Base-by-base conservation (phyloP, 805 yeast species). In the Dipodascus geniculatus region DNA sequence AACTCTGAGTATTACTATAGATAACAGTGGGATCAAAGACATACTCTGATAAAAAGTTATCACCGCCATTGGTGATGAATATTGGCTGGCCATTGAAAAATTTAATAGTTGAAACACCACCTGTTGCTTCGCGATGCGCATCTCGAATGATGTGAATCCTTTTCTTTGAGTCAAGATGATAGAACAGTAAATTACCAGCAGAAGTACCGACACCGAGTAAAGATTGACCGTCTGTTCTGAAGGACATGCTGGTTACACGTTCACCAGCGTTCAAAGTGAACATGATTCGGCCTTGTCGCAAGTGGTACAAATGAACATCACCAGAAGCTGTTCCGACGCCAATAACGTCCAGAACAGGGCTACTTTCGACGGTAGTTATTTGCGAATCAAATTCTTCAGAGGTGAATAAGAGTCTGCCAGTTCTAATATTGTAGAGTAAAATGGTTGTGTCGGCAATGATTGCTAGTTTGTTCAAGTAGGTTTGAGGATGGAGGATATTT, bases 1-100 rank as follows among this genome's bases (percentile, higher is more conserved):
- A 38, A 17, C 16, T 38, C 44, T 68, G 68, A 16, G 57, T 48
- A 20, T 59, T 56, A 59, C 82, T 79, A 3, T 83, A 70, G 0
- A 84, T 72, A 51, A 90, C 71, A 1, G 93, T 80, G 1, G 97
- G 97, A 69, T 93, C 99, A 69, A 93, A 93, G 0, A 89, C 97
- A 61, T 75, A 86, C 68, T 93, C 98, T 62, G 87, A 87, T 60
- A 93, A 73, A 42, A 81, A 80, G 68, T 93, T 93, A 66, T 95
- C 98, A 35, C 86, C 91, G 60, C 98, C 98, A 48, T 84, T 81
- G 1, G 96, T 85, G 14, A 93, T 83, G 17, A 89, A 71, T 20
- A 95, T 82, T 0, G 99, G 90, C 70, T 91, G 98, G 2, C 97
- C 97, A 60, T 87, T 84, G 54, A 93, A 72, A 66, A 88, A 93